Base-by-base conservation (phyloP, 2,329 filamentous ascomycete species). In the Coniosporium uncinatum region DNA sequence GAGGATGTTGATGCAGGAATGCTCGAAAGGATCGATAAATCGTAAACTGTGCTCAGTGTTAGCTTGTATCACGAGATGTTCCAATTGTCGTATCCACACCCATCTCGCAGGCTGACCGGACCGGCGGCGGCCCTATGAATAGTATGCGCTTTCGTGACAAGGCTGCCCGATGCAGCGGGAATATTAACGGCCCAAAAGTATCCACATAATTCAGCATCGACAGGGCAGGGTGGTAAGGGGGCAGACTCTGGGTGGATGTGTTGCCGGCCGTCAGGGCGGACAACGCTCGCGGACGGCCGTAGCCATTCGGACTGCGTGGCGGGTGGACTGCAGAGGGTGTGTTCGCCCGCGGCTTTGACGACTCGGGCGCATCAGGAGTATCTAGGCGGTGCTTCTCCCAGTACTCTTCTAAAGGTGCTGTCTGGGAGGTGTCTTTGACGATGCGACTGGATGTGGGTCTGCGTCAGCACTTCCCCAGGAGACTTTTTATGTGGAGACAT, bases 1-100 rank as follows among this genome's bases (percentile, higher is more conserved):
- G 89, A 80, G 43, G 76, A 72, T 34, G 89, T 76, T 22, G 84
- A 80, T 29, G 83, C 73, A 21, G 93, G 89, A 34, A 97, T 83
- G 51, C 89, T 95, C 35, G 90, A 89, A 24, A 98, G 73, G 41
- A 97, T 76, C n/a, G 91, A 96, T 39, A 97, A 78, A 59, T 93
- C 81, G 65, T 97, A 98, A 47, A 97, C 93, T 91, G 48, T 16
- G n/a, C n/a, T n/a, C n/a, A n/a, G n/a, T n/a, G n/a, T n/a, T n/a
- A n/a, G n/a, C n/a, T n/a, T n/a, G n/a, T n/a, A n/a, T n/a, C n/a
- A n/a, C n/a, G n/a, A n/a, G n/a, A n/a, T n/a, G n/a, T n/a, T n/a
- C n/a, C n/a, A n/a, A n/a, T n/a, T n/a, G n/a, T n/a, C n/a, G n/a
- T n/a, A n/a, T n/a, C n/a, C n/a, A n/a, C 71, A 95, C 90, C 89